Base-by-base conservation (phyloP, 2,329 filamentous ascomycete species). In the Drechslerella stenobrocha region DNA sequence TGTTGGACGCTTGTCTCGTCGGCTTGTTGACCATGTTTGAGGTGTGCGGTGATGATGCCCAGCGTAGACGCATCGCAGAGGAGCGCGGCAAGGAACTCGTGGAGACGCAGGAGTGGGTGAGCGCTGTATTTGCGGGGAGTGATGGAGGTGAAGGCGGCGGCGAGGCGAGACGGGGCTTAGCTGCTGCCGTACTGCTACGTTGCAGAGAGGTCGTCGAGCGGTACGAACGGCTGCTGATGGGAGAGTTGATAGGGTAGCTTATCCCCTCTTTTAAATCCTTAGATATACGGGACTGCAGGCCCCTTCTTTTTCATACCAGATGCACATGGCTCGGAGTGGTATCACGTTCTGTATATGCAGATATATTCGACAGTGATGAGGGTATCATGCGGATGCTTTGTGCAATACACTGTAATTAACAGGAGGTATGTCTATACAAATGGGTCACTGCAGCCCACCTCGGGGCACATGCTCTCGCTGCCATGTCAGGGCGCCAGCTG, bases 31-130 rank as follows among this genome's bases (percentile, higher is more conserved):
- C 89, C 4, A 75, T 96, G 52, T 77, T 98, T 11, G 90, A 96
- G 73, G 81, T 95, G 34, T 95, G 95, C 66, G 85, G 82, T 30
- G 82, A 84, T 48, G 84, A 90, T 66, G 83, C 87, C 77, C 61
- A 63, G 48, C 34, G 67, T 6, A 80, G 85, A 71, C 80, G 84
- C 1, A 76, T 98, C 1, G 92, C 89, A 48, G 84, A 85, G 64
- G 83, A 86, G 60, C 84, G 90, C 72, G 86, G 88, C 0, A 83
- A 84, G 58, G 85, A 92, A 75, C 78, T 97, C 20, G 81, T 95
- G 52, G 92, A 97, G 80, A 88, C 89, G 65, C 84, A 89, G 73
- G 88, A 90, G 73, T 98, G 93, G 93, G 87, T 89, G 1, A 82
- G 84, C 42, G 80, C 80, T 56, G 82, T 96, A 1, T 95, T 96